Conservation (phyloP, 169 alveolate species). For the Cryptosporidium ryanae region DNA sequence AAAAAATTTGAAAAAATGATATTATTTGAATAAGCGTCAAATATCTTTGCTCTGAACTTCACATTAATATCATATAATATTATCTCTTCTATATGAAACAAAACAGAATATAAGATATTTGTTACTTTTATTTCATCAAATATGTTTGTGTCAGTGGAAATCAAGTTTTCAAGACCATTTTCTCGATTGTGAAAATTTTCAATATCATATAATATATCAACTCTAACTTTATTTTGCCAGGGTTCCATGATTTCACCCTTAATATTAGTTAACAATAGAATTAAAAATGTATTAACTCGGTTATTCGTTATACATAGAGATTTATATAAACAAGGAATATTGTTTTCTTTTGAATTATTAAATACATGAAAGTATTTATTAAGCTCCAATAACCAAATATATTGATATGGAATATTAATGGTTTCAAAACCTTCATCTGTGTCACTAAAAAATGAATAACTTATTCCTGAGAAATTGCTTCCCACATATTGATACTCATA, state of each 20-base stretch:
- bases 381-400: background rate
- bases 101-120: background rate
- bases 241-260: constrained; percentile 51
- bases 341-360: constrained; percentile 1
- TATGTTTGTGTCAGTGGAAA: background rate
- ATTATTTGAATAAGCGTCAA: background rate
- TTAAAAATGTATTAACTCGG: constrained; percentile 10
- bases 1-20: constrained; percentile 2
- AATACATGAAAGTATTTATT: background rate
- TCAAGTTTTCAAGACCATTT: background rate
- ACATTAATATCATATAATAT: background rate
- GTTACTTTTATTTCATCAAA: background rate
- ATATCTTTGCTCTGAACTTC: constrained; percentile 5
- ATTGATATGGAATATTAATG: constrained; percentile 8
- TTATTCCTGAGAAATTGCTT: background rate
- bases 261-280: constrained; percentile 7
- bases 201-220: constrained; percentile 24
- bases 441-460: constrained; percentile 7
- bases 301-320: constrained; percentile 7
- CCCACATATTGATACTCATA: background rate
- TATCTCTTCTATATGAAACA: constrained; percentile 16
- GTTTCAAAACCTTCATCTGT: background rate
- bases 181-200: background rate
- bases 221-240: constrained; percentile 31
- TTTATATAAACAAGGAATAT: constrained; percentile 30